These are phyloP conservation scores for Puccinia hordei DNA, from an alignment of 1,284 basidiomycete species.

Conservation along the genomic window DNA sequence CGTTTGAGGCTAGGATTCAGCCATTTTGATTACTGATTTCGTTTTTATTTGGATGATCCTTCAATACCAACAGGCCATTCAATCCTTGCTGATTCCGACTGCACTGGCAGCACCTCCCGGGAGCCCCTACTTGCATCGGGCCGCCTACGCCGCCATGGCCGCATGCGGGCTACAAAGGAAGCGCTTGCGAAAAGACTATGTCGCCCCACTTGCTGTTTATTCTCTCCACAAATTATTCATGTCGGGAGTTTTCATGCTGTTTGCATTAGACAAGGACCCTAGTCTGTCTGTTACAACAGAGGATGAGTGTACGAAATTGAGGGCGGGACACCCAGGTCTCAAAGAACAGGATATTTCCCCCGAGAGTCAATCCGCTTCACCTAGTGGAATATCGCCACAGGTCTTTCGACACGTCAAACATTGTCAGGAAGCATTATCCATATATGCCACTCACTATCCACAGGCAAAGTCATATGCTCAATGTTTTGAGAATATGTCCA, in stretches of 20 bases:
- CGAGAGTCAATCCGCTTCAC: neutral
- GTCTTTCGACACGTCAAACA: slow-evolving; percentile 5
- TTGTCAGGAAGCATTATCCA: slow-evolving; percentile 33
- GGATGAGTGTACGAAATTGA: neutral
- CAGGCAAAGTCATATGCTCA: slow-evolving; percentile 33
- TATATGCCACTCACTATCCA: slow-evolving; percentile 46
- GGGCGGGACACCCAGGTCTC: too few species aligned
- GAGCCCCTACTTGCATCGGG: slow-evolving; percentile 31
- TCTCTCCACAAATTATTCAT: slow-evolving; percentile 46
- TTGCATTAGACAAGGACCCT: slow-evolving; percentile 39
- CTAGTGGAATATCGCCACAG: neutral
- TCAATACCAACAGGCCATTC: slow-evolving; percentile 27
- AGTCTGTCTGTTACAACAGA: slow-evolving; percentile 4
- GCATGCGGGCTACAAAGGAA: slow-evolving; percentile 39
- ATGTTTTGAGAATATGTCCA: slow-evolving; percentile 34
- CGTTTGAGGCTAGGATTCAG: neutral
- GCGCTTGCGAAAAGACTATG: slow-evolving; percentile 13
- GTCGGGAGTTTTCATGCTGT: slow-evolving; percentile 40
- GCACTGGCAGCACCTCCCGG: slow-evolving; percentile 30
- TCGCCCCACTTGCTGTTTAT: slow-evolving; percentile 39
- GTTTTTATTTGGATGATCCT: neutral
- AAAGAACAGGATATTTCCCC: neutral
- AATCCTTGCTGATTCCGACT: slow-evolving; percentile 35
- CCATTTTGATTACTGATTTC: neutral
- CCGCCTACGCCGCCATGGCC: slow-evolving; percentile 33